These are phyloP conservation scores for Hibiscus syriacus DNA, from an alignment of 345 rosid genomes.

Conservation along the genomic window DNA sequence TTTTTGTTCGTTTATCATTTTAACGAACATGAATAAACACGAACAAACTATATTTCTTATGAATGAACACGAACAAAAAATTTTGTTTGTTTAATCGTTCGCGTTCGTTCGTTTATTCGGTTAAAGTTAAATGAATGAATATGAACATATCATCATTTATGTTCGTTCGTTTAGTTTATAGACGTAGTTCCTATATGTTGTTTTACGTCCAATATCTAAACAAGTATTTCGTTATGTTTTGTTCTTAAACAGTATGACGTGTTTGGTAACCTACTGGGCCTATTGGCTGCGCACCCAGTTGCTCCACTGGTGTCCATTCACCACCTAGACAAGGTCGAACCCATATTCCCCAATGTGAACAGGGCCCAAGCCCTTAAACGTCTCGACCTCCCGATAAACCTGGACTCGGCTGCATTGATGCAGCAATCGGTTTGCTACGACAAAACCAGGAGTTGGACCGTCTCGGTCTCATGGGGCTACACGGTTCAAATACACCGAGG, in stretches of 20 bases:
- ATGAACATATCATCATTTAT: too few relatives aligned
- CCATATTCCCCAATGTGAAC: slow-evolving; percentile 50
- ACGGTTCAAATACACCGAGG: slow-evolving; percentile 50
- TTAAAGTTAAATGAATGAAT: too few relatives aligned
- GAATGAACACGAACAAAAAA: too few relatives aligned
- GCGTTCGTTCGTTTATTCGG: too few relatives aligned
- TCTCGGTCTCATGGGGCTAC: slow-evolving; percentile 80
- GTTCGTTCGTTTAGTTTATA: too few relatives aligned
- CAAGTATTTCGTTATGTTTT: background rate
- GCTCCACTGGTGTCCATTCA: slow-evolving; percentile 68
- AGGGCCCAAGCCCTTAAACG: slow-evolving; percentile 39
- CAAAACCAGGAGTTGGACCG: slow-evolving; percentile 43
- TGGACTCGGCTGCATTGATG: slow-evolving; percentile 56
- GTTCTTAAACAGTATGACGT: slow-evolving; percentile 45
- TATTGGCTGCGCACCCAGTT: slow-evolving; percentile 68
- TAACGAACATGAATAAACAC: too few relatives aligned
- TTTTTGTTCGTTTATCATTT: too few relatives aligned
- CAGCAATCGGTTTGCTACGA: slow-evolving; percentile 80
- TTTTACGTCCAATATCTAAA: background rate
- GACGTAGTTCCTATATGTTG: too few relatives aligned
- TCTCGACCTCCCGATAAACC: slow-evolving; percentile 28
- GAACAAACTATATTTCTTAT: too few relatives aligned
- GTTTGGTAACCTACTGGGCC: slow-evolving; percentile 48
- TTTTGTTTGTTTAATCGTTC: too few relatives aligned
- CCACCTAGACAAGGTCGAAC: slow-evolving; percentile 54